These are phyloP conservation scores for Euryodendron excelsum DNA, from an alignment of 148 eudicot species.

Conservation along the genomic window DNA sequence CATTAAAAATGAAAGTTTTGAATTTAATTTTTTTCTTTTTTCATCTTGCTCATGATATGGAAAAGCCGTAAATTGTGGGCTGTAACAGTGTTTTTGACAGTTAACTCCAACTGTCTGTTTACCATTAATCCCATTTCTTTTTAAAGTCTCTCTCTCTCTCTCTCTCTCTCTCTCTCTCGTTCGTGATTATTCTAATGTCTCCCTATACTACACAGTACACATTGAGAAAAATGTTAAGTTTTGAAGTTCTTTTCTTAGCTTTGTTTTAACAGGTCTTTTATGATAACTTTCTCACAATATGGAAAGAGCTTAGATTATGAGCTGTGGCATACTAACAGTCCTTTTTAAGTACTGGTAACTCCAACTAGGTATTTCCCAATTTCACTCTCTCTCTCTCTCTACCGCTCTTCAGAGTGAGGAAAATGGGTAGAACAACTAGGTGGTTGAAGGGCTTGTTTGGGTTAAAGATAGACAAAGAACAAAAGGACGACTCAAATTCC, in stretches of 20 bases:
- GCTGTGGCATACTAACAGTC: conserved; percentile 3
- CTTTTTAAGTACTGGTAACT: conserved; percentile 7
- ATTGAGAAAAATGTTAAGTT: background rate
- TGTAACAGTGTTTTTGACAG: too few relatives aligned
- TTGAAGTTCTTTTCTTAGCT: background rate
- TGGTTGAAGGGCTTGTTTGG: conserved; percentile 73
- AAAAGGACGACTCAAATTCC: conserved; percentile 19
- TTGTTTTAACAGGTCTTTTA: conserved; percentile 5
- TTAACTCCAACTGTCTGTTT: too few relatives aligned
- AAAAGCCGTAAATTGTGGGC: too few relatives aligned
- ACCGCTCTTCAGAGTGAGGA: background rate
- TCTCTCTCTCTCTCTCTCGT: too few relatives aligned
- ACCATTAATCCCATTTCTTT: too few relatives aligned
- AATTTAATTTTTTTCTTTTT: too few relatives aligned
- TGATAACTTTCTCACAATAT: background rate
- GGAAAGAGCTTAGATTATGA: background rate
- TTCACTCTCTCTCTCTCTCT: background rate
- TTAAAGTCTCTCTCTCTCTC: too few relatives aligned
- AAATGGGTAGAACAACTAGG: conserved; percentile 64
- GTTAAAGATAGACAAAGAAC: conserved; percentile 25
- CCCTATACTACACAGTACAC: too few relatives aligned
- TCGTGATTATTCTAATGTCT: too few relatives aligned
- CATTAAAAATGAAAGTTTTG: too few relatives aligned
- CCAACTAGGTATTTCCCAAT: conserved; percentile 8
- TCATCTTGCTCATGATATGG: too few relatives aligned